These are phyloP conservation scores for Borealophlyctis nickersoniae DNA, from an alignment of 192 early-diverging fungal species.

Conservation along the genomic window DNA sequence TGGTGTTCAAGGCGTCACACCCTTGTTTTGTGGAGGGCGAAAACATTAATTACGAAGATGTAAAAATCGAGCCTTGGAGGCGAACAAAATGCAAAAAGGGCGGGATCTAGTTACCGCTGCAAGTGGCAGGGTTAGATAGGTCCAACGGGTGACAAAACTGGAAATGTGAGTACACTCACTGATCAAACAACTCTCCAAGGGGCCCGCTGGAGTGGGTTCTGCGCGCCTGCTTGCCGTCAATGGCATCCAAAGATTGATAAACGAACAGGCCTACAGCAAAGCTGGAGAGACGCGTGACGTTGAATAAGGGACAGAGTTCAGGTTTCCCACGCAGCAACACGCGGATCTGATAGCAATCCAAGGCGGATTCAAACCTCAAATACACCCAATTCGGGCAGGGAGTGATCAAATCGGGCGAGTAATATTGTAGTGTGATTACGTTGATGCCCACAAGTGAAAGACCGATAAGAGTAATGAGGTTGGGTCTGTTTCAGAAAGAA, in stretches of 20 bases:
- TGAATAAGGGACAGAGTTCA: not conserved
- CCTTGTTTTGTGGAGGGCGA: too few species aligned
- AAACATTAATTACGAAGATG: too few species aligned
- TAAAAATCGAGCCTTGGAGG: slow-evolving; percentile 1
- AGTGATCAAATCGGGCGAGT: slow-evolving; percentile 64
- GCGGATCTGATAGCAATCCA: too few species aligned
- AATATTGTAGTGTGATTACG: slow-evolving; percentile 67
- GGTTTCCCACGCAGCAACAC: not conserved
- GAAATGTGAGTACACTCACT: slow-evolving; percentile 42
- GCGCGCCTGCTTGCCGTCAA: slow-evolving; percentile 95
- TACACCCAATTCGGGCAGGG: slow-evolving; percentile 81
- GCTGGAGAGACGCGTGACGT: slow-evolving; percentile 25
- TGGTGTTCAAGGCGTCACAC: slow-evolving; percentile 69
- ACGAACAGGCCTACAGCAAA: slow-evolving; percentile 78
- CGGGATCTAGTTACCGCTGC: too few species aligned
- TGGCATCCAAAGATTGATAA: slow-evolving; percentile 88
- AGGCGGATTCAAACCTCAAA: slow-evolving; percentile 54
- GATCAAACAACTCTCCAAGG: slow-evolving; percentile 94
- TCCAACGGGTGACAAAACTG: too few species aligned
- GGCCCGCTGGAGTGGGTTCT: slow-evolving; percentile 83
- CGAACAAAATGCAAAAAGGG: slow-evolving; percentile 4
- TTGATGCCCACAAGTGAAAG: slow-evolving; percentile 76
- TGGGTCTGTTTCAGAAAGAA: slow-evolving; percentile 54
- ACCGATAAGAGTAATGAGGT: slow-evolving; percentile 86
- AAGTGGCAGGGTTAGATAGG: too few species aligned